A percentile compares a stretch with the other conserved stretches of the same genome.
These are phyloP conservation scores for Cutaneotrichosporon cavernicola DNA, from an alignment of 1,284 basidiomycete species.

Conservation along the genomic window DNA sequence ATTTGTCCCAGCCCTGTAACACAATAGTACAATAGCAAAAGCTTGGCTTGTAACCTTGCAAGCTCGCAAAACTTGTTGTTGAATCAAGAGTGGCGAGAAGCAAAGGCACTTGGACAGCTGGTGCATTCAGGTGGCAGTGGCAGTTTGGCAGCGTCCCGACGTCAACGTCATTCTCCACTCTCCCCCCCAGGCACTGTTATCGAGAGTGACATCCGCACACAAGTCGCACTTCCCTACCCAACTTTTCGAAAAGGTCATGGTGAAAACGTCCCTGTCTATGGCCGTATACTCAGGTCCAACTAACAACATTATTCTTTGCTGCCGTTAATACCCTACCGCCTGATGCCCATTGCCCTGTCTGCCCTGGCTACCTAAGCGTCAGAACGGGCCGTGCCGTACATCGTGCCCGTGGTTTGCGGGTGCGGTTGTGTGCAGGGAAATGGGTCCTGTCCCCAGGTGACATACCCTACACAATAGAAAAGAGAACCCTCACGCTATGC, in stretches of 20 bases:
- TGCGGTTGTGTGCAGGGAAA: not conserved
- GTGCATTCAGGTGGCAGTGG: not conserved
- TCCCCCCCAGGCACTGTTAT: not conserved
- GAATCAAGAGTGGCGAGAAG: no score
- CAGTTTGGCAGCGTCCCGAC: not conserved
- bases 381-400: constrained; percentile 3
- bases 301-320: constrained; percentile 1
- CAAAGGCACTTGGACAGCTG: not conserved
- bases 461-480: not conserved
- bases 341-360: not conserved
- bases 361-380: not conserved
- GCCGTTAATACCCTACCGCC: not conserved
- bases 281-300: not conserved
- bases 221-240: not conserved
- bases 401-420: constrained; percentile 3
- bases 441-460: not conserved
- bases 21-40: not conserved
- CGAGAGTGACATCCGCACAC: not conserved
- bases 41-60: not conserved
- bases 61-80: no score
- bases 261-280: not conserved
- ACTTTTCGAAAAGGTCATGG: not conserved
- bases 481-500: no score
- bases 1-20: no score
- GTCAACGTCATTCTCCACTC: not conserved